Evolutionary conservation across 148 eudicot species (phyloP).

Genomic region (Dysphania ambrosioides): DNA sequence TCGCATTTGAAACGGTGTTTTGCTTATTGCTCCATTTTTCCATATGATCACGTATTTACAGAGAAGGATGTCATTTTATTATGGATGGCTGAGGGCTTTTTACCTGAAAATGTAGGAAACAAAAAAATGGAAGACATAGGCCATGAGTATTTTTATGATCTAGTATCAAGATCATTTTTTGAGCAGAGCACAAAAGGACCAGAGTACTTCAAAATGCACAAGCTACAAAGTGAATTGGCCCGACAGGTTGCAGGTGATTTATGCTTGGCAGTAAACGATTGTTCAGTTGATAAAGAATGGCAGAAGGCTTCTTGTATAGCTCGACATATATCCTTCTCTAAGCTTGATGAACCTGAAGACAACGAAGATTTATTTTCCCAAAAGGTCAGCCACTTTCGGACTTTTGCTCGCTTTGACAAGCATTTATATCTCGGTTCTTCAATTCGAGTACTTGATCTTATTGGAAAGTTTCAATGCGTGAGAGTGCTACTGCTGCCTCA

Average conservation of each 20-base stretch:
- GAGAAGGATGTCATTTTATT: slow-evolving; percentile 7
- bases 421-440: background rate
- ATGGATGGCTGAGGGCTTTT: slow-evolving; percentile 20
- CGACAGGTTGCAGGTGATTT: background rate
- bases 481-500: slow-evolving; percentile 2
- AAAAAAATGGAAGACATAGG: slow-evolving; percentile 19
- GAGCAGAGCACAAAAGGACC: background rate
- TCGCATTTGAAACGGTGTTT: slow-evolving; percentile 12
- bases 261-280: background rate
- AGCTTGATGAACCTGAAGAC: background rate
- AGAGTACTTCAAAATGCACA: slow-evolving; percentile 11
- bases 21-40: slow-evolving; percentile 10
- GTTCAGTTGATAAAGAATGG: background rate
- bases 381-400: slow-evolving; percentile 1
- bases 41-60: slow-evolving; percentile 1
- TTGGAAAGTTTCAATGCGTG: background rate
- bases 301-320: background rate
- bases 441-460: background rate
- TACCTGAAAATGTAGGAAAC: background rate
- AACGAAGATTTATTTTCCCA: background rate
- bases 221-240: slow-evolving; percentile 12
- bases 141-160: slow-evolving; percentile 13
- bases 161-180: slow-evolving; percentile 20
- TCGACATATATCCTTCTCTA: slow-evolving; percentile 3
- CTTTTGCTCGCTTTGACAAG: slow-evolving; percentile 13